phyloP scores from a whole-genome alignment of 2,329 filamentous ascomycete species.

The Xylaria sp. region DNA sequence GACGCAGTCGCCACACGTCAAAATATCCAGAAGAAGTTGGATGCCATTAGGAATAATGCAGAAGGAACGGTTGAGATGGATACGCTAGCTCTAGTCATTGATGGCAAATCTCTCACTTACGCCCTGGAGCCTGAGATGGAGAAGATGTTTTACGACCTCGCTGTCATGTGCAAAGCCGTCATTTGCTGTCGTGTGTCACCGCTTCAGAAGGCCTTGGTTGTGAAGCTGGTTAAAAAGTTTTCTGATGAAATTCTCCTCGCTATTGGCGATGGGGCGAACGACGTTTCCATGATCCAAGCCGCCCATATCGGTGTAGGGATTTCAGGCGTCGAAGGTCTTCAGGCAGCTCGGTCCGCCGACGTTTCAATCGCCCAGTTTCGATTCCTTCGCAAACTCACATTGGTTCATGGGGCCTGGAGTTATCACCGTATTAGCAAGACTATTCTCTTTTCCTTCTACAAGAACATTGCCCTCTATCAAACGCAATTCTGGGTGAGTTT shows the following conservation, averaged over 20 bases:
- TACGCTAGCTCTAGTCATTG: constrained; percentile 89
- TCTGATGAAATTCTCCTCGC: constrained; percentile 93
- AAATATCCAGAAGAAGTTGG: constrained; percentile 92
- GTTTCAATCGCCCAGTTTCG: constrained; percentile 96
- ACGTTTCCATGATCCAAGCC: constrained; percentile 99
- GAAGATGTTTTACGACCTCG: constrained; percentile 90
- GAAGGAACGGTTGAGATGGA: constrained; percentile 82
- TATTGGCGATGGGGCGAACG: constrained; percentile 97
- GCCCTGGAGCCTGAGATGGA: constrained; percentile 94
- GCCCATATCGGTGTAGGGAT: constrained; percentile 98
- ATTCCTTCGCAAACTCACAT: constrained; percentile 89
- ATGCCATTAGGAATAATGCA: constrained; percentile 86
- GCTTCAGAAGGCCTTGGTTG: constrained; percentile 94
- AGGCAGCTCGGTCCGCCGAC: constrained; percentile 94
- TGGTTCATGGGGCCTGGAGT: constrained; percentile 97
- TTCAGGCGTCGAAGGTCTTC: constrained; percentile 94
- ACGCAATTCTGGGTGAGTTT: constrained; percentile 94
- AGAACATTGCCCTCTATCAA: constrained; percentile 98
- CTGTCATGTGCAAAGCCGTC: constrained; percentile 97
- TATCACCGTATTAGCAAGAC: constrained; percentile 97
- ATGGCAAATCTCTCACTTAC: constrained; percentile 93
- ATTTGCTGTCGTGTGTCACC: constrained; percentile 98
- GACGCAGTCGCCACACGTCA: constrained; percentile 79
- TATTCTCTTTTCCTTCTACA: constrained; percentile 98
- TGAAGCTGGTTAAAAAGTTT: constrained; percentile 94